Evolutionary conservation across 2,329 filamentous ascomycete species (phyloP).

Genomic region (Colletotrichum siamense): DNA sequence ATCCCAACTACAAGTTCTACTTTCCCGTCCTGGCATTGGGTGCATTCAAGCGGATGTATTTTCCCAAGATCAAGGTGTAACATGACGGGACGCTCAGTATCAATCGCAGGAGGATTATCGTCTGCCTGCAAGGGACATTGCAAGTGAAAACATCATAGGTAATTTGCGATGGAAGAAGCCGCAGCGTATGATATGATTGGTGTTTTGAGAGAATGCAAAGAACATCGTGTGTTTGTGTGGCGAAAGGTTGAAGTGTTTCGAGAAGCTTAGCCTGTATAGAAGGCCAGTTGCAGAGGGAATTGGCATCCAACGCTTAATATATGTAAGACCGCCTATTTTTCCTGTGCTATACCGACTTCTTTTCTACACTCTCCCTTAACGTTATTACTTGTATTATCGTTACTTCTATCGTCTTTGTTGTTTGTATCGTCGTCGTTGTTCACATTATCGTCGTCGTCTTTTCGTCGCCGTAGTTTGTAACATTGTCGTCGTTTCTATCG

Average conservation of each 20-base stretch:
- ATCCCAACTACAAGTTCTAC: not conserved
- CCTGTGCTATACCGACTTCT: no score
- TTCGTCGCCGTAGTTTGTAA: no score
- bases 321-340: no score
- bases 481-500: no score
- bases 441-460: no score
- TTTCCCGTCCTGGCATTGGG: not conserved
- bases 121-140: not conserved
- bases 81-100: not conserved
- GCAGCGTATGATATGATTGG: not conserved
- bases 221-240: not conserved
- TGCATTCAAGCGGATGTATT: not conserved
- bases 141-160: not conserved
- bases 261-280: not conserved
- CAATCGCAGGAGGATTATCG: not conserved
- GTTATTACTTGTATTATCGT: no score
- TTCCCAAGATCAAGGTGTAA: not conserved
- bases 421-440: no score
- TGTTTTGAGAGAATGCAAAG: not conserved
- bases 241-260: no score
- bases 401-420: no score
- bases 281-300: not conserved
- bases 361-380: no score
- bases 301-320: not conserved
- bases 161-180: not conserved